These are phyloP conservation scores for Phycomyces blakesleeanus DNA, from an alignment of 192 early-diverging fungal species.

Conservation along the genomic window DNA sequence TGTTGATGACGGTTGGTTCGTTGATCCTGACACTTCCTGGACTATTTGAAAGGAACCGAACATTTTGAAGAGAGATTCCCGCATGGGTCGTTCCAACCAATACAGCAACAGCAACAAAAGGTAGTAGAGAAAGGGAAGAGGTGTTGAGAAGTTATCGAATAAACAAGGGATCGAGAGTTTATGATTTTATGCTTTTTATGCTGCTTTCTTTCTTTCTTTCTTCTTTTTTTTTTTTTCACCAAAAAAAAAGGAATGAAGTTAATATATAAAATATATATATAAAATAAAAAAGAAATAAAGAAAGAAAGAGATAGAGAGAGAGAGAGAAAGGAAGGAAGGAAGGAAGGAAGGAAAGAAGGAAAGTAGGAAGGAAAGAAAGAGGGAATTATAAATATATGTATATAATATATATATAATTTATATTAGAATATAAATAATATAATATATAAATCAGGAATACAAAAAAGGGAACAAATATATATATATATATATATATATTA, in stretches of 20 bases:
- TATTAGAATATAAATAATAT: no score
- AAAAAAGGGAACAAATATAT: no score
- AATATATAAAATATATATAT: background rate
- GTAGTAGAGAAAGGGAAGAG: background rate
- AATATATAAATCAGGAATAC: no score
- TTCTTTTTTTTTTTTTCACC: no score
- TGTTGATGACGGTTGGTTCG: background rate
- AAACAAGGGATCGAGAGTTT: background rate
- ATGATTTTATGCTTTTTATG: no score
- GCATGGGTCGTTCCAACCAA: constrained; percentile 5
- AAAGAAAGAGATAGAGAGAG: background rate
- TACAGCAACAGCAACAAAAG: background rate
- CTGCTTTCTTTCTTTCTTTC: no score
- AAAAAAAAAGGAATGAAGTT: background rate
- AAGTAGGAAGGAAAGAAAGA: background rate
- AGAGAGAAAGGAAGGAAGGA: background rate
- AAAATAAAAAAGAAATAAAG: constrained; percentile 1
- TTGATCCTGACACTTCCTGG: constrained; percentile 33
- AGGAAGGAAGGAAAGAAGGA: background rate
- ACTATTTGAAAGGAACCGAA: constrained; percentile 34
- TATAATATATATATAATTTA: no score
- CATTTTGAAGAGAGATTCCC: constrained; percentile 25
- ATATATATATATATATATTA: no score
- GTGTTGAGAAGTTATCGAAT: background rate
- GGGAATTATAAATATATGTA: background rate